phyloP scores from a whole-genome alignment of 148 eudicot species.

The Fagopyrum esculentum region DNA sequence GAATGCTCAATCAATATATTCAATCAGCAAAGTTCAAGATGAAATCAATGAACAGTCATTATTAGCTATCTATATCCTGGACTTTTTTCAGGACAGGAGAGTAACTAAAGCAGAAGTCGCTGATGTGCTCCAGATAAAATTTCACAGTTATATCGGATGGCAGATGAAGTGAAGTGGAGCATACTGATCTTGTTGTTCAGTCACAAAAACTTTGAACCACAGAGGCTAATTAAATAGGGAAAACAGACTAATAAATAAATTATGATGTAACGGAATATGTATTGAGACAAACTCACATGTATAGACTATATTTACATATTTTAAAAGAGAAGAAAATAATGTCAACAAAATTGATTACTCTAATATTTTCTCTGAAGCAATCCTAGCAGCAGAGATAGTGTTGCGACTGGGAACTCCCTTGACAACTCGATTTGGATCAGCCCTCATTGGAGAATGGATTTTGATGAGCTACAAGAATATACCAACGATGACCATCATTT shows the following conservation, averaged over 20 bases:
- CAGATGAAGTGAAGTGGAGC: background rate
- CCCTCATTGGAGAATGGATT: slow-evolving; percentile 95
- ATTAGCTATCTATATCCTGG: too few relatives aligned
- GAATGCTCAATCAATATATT: too few relatives aligned
- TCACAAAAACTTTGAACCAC: background rate
- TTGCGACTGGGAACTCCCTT: slow-evolving; percentile 70
- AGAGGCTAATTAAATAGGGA: background rate
- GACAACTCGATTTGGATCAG: slow-evolving; percentile 76
- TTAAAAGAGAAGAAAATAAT: background rate
- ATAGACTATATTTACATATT: background rate
- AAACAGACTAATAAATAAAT: too few relatives aligned
- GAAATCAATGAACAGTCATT: background rate
- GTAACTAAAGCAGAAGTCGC: too few relatives aligned
- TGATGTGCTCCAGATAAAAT: too few relatives aligned
- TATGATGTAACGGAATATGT: background rate
- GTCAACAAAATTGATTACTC: slow-evolving; percentile 33
- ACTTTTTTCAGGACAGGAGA: too few relatives aligned
- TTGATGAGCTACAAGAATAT: slow-evolving; percentile 53
- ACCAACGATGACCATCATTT: slow-evolving; percentile 6
- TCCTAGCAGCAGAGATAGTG: slow-evolving; percentile 59
- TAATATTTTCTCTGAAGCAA: slow-evolving; percentile 72
- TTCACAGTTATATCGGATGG: background rate
- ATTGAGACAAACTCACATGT: background rate
- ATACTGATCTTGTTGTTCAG: background rate
- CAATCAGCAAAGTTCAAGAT: background rate